Percentiles rank a stretch among this genome's conserved stretches.
Conservation (phyloP, 495 filamentous ascomycete genomes). For the Alectoria sarmentosa region DNA sequence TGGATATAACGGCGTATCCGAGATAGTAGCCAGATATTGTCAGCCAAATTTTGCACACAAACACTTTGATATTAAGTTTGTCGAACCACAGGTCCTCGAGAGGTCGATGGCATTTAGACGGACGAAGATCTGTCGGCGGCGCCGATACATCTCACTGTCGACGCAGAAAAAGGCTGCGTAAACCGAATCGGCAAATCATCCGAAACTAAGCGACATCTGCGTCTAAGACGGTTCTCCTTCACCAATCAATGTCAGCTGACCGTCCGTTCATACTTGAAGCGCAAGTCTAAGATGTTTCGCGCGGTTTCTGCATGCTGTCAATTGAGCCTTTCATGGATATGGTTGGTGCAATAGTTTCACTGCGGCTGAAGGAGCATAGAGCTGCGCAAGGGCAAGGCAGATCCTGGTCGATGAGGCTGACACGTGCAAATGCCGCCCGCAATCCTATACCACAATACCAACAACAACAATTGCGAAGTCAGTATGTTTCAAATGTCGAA, state of each 20-base stretch:
- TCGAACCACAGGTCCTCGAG: neutral
- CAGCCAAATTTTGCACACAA: too few species aligned
- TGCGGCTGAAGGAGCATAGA: neutral
- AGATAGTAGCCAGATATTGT: neutral
- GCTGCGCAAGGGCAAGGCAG: conserved; percentile 5
- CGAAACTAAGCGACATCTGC: neutral
- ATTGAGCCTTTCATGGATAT: neutral
- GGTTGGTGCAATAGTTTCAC: neutral
- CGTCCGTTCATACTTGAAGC: neutral
- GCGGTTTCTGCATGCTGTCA: neutral
- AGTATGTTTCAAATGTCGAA: neutral
- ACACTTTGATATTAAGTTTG: too few species aligned
- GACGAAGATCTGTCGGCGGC: neutral
- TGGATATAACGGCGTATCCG: neutral
- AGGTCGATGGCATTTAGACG: neutral
- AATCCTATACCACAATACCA: neutral
- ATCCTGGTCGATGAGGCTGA: neutral
- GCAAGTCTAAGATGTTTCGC: conserved; percentile 3
- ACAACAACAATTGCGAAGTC: neutral
- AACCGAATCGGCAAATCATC: neutral
- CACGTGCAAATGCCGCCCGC: neutral
- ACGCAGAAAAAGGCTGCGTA: neutral
- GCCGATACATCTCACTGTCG: conserved; percentile 4
- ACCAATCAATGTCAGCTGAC: neutral
- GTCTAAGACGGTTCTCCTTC: neutral